A percentile compares a stretch with the other conserved stretches of the same genome.
Evolutionary conservation across 768 basidiomycete genomes (phyloP).

Genomic region (Xanthoconium stramineum): DNA sequence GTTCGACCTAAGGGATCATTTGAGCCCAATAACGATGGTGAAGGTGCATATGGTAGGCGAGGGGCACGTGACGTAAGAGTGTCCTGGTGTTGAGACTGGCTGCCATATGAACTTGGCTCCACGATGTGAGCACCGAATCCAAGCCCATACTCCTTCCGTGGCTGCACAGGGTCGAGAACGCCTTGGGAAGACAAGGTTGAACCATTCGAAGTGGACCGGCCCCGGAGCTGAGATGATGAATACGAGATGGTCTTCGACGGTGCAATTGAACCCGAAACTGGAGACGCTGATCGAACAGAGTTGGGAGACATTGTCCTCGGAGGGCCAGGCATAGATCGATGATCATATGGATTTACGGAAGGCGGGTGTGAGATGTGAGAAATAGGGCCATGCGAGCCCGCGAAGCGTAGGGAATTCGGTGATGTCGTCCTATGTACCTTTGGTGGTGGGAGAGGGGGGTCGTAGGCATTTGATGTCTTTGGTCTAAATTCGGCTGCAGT

Average conservation of each 20-base stretch:
- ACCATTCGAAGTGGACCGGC: conserved; percentile 45
- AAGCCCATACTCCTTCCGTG: conserved; percentile 30
- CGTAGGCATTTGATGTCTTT: conserved; percentile 69
- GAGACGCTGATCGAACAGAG: conserved; percentile 22
- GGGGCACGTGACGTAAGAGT: conserved; percentile 32
- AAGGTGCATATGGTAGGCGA: conserved; percentile 72
- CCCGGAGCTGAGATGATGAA: conserved; percentile 24
- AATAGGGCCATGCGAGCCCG: conserved; percentile 9
- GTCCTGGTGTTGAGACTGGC: conserved; percentile 25
- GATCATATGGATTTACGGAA: conserved; percentile 19
- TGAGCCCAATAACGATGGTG: conserved; percentile 75
- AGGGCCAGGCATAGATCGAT: conserved; percentile 14
- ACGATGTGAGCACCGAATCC: conserved; percentile 16
- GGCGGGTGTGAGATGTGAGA: conserved; percentile 10
- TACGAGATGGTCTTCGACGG: conserved; percentile 27
- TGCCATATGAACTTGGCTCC: conserved; percentile 16
- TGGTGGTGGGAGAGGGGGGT: conserved; percentile 65
- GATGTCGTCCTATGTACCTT: conserved; percentile 32
- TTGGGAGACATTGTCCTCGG: conserved; percentile 33
- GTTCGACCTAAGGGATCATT: conserved; percentile 81
- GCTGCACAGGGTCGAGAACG: conserved; percentile 12
- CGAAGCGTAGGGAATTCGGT: conserved; percentile 24
- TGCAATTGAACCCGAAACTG: conserved; percentile 36
- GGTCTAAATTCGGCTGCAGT: conserved; percentile 54
- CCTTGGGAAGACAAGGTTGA: conserved; percentile 38